Percentiles rank a stretch among this genome's conserved stretches.
These are phyloP conservation scores for Tilletia horrida DNA, from an alignment of 1,284 basidiomycete species.

Conservation along the genomic window DNA sequence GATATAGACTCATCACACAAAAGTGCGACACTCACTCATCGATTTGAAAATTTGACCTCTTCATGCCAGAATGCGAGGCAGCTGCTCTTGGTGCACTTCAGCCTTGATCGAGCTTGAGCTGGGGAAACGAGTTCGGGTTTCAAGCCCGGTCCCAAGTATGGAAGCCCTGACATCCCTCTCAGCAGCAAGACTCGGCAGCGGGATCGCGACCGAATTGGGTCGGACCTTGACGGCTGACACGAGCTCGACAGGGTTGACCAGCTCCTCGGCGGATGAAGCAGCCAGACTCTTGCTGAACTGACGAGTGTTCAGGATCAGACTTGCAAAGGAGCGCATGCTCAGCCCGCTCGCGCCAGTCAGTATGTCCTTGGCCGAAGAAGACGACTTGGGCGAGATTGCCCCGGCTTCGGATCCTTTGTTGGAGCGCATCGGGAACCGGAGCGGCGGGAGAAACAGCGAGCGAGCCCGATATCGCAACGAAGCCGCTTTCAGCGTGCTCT, in stretches of 20 bases:
- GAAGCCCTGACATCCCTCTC: neutral
- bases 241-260: neutral
- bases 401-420: too few relatives aligned
- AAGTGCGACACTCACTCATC: too few relatives aligned
- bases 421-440: too few relatives aligned
- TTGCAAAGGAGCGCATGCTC: conserved; percentile 12
- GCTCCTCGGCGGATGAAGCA: neutral
- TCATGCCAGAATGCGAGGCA: neutral
- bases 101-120: neutral
- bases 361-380: neutral
- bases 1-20: too few relatives aligned
- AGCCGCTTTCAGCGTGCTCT: too few relatives aligned
- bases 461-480: too few relatives aligned
- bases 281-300: neutral
- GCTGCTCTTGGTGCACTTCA: neutral
- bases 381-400: neutral
- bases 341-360: neutral
- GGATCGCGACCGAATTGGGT: neutral
- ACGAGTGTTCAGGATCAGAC: neutral
- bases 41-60: neutral
- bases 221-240: neutral
- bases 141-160: too few relatives aligned
- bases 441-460: too few relatives aligned
- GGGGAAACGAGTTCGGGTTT: too few relatives aligned
- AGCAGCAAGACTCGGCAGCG: neutral